Conservation (phyloP, 129 eudicot species). For the Helianthus annuus region DNA sequence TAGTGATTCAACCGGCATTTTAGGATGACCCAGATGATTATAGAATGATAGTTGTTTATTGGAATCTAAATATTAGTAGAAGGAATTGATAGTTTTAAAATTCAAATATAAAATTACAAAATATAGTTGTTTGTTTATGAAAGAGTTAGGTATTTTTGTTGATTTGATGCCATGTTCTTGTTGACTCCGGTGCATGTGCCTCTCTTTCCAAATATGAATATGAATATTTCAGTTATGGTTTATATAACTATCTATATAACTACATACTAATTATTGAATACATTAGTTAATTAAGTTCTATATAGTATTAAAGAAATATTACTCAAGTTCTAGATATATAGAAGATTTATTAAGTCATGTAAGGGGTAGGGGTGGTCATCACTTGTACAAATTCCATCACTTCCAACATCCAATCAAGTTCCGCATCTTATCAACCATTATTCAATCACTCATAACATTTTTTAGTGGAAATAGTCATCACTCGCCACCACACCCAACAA, state of each 20-base stretch:
- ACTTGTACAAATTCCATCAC: too few species aligned
- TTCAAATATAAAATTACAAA: neutral
- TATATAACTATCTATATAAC: neutral
- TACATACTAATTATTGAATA: neutral
- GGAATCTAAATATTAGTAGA: neutral
- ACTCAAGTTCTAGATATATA: too few species aligned
- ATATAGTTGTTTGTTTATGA: neutral
- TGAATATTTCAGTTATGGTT: neutral
- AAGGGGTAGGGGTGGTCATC: too few species aligned
- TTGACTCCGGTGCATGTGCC: conserved; percentile 3
- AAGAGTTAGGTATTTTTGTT: neutral
- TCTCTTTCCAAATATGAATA: neutral
- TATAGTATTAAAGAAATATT: neutral
- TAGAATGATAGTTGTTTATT: neutral
- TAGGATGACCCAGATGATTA: too few species aligned
- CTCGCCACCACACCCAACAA: too few species aligned
- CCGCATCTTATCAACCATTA: too few species aligned
- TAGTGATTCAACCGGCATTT: too few species aligned
- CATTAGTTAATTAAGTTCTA: neutral
- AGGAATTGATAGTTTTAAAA: neutral
- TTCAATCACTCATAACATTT: too few species aligned
- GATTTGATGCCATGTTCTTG: conserved; percentile 9
- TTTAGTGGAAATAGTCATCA: too few species aligned
- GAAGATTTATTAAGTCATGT: neutral
- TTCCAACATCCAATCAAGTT: too few species aligned